These are phyloP conservation scores for Rhododendron henanense DNA, from an alignment of 148 eudicot species.

Conservation along the genomic window DNA sequence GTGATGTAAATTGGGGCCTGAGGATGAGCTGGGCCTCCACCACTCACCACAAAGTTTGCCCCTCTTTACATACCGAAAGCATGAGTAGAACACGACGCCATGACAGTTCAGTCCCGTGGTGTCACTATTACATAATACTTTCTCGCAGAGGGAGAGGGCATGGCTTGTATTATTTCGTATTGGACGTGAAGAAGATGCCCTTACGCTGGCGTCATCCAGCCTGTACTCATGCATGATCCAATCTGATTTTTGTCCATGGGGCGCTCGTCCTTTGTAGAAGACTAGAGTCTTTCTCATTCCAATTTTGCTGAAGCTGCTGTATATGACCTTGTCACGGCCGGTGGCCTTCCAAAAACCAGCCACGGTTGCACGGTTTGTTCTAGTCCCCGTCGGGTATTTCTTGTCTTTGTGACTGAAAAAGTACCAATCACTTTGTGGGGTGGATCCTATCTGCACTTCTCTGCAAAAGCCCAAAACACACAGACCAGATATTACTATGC, in stretches of 20 bases:
- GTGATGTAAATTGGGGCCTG: neutral
- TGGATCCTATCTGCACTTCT: conserved; percentile 53
- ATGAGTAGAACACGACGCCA: neutral
- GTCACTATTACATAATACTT: neutral
- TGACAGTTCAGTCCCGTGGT: neutral
- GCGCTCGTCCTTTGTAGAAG: conserved; percentile 74
- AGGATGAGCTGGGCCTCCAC: neutral
- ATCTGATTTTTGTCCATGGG: conserved; percentile 62
- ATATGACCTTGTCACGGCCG: conserved; percentile 62
- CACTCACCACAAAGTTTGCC: neutral
- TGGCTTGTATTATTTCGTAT: neutral
- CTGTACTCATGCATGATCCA: conserved; percentile 90
- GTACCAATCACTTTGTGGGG: conserved; percentile 70
- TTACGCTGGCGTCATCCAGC: conserved; percentile 17
- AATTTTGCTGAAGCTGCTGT: conserved; percentile 28
- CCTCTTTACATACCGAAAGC: neutral
- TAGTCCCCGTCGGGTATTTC: conserved; percentile 67
- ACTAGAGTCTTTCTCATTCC: conserved; percentile 77
- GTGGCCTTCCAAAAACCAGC: conserved; percentile 91
- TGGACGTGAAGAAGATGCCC: neutral
- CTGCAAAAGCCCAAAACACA: conserved; percentile 23
- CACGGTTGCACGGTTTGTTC: conserved; percentile 65
- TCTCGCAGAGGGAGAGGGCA: neutral
- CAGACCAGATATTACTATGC: neutral
- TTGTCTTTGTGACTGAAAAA: conserved; percentile 78